phyloP scores from a whole-genome alignment of 1,139 yeast genomes.

The Geotrichum histeridarum region DNA sequence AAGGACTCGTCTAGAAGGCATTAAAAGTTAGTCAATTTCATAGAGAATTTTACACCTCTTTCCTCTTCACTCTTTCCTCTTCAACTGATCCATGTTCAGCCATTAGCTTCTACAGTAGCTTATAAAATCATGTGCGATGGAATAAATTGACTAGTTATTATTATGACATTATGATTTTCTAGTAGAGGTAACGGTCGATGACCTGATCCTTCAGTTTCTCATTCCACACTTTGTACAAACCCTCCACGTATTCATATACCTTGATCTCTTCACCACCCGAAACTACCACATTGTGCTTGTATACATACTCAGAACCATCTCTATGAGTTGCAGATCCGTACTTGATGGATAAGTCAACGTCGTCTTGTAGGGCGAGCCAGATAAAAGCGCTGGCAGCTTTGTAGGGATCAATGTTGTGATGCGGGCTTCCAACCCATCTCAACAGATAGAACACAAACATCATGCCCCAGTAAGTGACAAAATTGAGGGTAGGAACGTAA shows the following conservation, averaged over 20 bases:
- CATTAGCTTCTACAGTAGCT: background rate
- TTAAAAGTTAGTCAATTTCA: background rate
- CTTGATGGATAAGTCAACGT: slow-evolving; percentile 50
- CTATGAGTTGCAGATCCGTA: slow-evolving; percentile 69
- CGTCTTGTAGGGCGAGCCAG: slow-evolving; percentile 47
- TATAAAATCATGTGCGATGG: background rate
- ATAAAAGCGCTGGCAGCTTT: slow-evolving; percentile 84
- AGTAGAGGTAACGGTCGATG: slow-evolving; percentile 35
- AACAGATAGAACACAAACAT: slow-evolving; percentile 76
- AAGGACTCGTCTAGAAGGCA: slow-evolving; percentile 16
- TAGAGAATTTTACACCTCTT: background rate
- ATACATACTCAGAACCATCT: slow-evolving; percentile 61
- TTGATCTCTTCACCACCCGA: slow-evolving; percentile 59
- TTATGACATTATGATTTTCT: background rate
- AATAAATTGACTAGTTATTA: background rate
- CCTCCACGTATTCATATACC: slow-evolving; percentile 56
- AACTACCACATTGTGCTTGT: slow-evolving; percentile 43
- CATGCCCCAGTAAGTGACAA: slow-evolving; percentile 83
- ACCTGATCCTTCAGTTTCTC: slow-evolving; percentile 67
- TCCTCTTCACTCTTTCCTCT: background rate
- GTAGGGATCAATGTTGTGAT: slow-evolving; percentile 86
- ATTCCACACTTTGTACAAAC: slow-evolving; percentile 59
- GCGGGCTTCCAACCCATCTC: slow-evolving; percentile 71
- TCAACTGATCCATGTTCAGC: background rate
- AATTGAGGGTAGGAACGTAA: slow-evolving; percentile 67